Evolutionary conservation across 2,329 filamentous ascomycete species (phyloP), one percentile per base, ranked within the genome.

Genomic region (Fusarium concolor): DNA sequence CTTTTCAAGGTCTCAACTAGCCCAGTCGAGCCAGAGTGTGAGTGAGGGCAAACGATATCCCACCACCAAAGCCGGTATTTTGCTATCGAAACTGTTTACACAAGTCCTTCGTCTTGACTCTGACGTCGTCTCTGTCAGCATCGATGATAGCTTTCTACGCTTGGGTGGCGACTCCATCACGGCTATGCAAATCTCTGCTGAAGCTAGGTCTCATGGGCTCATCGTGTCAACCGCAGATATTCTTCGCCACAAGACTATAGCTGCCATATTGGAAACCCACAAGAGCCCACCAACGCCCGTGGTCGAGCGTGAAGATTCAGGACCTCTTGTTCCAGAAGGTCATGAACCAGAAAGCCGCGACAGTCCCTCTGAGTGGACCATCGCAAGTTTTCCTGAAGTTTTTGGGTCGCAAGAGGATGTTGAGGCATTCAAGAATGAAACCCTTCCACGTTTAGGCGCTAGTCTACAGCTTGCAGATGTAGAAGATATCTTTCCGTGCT

Each of bases 111-210:
- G 68, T 9, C 62, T 81, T 6, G 50, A 53, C 1, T 18, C 20
- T 4, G 65, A 72, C 6, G 56, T 73, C 15, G 70, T 76, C 3
- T 65, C 72, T 9, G 79, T 84, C 12, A 76, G 78, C 3, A 62
- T 77, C 3, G 78, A 82, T 4, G 80, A 84, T 58, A 83, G 81
- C 71, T 85, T 86, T 71, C 83, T 85, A 73, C 76, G 77, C 0
- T 76, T 84, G 0, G 83, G 84, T 10, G 84, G 84, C 22, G 82
- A 85, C 65, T 85, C 83, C 0, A 79, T 85, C 5, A 68, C 78
- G 0, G 83, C 83, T 3, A 87, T 63, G 62, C 57, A 68, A 46
- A 31, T 66, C 5, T 51, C 56, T 12, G 45, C 57, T 3, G 46
- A 46, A 6, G 62, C 54, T 9, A 56, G 62, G 2, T 29, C 46